Evolutionary conservation across 2,329 filamentous ascomycete genomes (phyloP).

Genomic region (Kalmusia sp.): DNA sequence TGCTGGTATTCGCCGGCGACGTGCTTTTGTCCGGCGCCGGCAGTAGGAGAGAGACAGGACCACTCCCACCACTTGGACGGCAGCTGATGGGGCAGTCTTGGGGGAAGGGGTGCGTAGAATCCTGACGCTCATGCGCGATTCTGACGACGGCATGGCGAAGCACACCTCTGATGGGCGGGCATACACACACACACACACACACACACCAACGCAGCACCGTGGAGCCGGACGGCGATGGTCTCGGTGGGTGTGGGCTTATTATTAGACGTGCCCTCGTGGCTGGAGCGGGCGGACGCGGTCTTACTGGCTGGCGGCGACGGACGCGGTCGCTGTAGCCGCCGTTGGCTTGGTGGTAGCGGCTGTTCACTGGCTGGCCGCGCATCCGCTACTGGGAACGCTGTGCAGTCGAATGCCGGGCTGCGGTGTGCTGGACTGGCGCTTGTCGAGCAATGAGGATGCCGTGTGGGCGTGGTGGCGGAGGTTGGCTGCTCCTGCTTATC

Average conservation of each 20-base stretch:
- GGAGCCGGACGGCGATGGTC: background rate
- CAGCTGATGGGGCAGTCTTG: too few species aligned
- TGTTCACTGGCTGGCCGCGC: background rate
- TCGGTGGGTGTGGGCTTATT: conserved; percentile 7
- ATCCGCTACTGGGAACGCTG: background rate
- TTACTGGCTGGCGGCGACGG: background rate
- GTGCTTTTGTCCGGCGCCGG: background rate
- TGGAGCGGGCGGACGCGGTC: background rate
- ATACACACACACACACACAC: too few species aligned
- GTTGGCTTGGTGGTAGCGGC: conserved; percentile 5
- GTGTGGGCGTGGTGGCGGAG: background rate
- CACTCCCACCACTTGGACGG: too few species aligned
- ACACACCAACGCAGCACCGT: conserved; percentile 5
- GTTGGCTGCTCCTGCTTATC: background rate
- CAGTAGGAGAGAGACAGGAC: too few species aligned
- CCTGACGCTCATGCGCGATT: too few species aligned
- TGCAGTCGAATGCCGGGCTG: conserved; percentile 1
- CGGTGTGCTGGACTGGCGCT: conserved; percentile 12
- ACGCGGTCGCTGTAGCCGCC: conserved; percentile 7
- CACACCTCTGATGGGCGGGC: too few species aligned
- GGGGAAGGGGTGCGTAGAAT: too few species aligned
- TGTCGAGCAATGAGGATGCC: conserved; percentile 6
- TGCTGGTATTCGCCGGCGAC: background rate
- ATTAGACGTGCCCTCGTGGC: conserved; percentile 7
- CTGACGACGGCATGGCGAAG: too few species aligned